Base-by-base conservation (phyloP, 306 rosid species). In the Castanopsis chinensis region DNA sequence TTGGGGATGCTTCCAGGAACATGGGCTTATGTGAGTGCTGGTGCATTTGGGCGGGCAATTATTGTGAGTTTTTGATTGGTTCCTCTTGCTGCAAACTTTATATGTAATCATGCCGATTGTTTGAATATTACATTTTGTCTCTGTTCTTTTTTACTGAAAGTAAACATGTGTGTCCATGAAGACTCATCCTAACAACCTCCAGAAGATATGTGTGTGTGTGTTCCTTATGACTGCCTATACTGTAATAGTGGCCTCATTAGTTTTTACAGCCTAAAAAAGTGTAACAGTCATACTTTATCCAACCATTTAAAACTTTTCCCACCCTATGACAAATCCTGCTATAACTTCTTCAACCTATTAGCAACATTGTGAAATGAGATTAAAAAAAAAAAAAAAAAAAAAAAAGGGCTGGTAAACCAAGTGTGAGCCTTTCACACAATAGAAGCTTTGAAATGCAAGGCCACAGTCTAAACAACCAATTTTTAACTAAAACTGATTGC, bases 1-100 rank as follows among this genome's bases (percentile, higher is more conserved):
- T 65, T 95, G 77, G 99, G 99, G 79, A 95, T 95, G 99, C 99
- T 95, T 87, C 99, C 99, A n/a, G 99, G 99, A 83, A 81, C 99
- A 76, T 95, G 99, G 99, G 99, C 99, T 76, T 95, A 95, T 27
- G 99, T 95, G 80, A 93, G 99, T 83, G 99, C 99, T 11, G 99
- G 99, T 73, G 99, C 99, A 76, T 93, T 95, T 84, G 99, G 99
- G 81, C 89, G 99, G 78, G 99, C 98, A 28, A 88, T 95, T 73
- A 88, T 95, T 79, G 98, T 95, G 84, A 92, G 99, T 94, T 81
- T 78, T 37, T 77, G 65, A 30, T 61, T 76, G 21, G 37, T 64
- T 73, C 51, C 41, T 58, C 11, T 18, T 69, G n/a, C 53, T 13
- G 59, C 28, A 37, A 19, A 20, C 6, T 14, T n/a, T 17, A 21